A percentile compares a stretch with the other conserved stretches of the same genome.
These are phyloP conservation scores for Epithemia pelagica DNA, from an alignment of 108 stramenopile genomes.

Conservation along the genomic window DNA sequence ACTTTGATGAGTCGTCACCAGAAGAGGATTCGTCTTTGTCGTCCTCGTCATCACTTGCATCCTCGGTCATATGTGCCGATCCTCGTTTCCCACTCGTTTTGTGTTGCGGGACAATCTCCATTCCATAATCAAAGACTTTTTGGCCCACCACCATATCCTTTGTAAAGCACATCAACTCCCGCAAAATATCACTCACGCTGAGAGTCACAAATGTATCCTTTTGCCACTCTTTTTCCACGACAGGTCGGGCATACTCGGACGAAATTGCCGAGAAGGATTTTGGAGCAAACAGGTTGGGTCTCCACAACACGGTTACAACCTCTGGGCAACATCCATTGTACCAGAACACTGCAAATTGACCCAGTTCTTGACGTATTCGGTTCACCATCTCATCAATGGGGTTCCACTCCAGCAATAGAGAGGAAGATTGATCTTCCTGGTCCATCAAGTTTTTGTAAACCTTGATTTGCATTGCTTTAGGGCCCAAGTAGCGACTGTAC, in stretches of 20 bases:
- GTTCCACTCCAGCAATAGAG: constrained; percentile 39
- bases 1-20: too few relatives aligned
- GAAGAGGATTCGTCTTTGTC: not conserved
- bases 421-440: constrained; percentile 19
- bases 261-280: constrained; percentile 57
- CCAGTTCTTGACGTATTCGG: constrained; percentile 44
- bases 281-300: constrained; percentile 48
- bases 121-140: constrained; percentile 31
- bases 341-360: constrained; percentile 63
- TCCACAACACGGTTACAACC: constrained; percentile 71
- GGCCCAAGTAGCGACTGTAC: constrained; percentile 39
- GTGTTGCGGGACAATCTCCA: too few relatives aligned
- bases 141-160: constrained; percentile 43
- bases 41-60: not conserved
- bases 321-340: constrained; percentile 77
- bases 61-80: not conserved
- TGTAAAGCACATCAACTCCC: constrained; percentile 36
- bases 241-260: constrained; percentile 59
- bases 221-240: constrained; percentile 38
- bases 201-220: constrained; percentile 48
- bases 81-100: too few relatives aligned
- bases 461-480: constrained; percentile 57
- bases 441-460: constrained; percentile 58
- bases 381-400: constrained; percentile 58
- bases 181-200: constrained; percentile 59